Evolutionary conservation across 202 grass and related monocot genomes (phyloP), one percentile per base, ranked within the genome.

Genomic region (Tripidium arundinaceum): DNA sequence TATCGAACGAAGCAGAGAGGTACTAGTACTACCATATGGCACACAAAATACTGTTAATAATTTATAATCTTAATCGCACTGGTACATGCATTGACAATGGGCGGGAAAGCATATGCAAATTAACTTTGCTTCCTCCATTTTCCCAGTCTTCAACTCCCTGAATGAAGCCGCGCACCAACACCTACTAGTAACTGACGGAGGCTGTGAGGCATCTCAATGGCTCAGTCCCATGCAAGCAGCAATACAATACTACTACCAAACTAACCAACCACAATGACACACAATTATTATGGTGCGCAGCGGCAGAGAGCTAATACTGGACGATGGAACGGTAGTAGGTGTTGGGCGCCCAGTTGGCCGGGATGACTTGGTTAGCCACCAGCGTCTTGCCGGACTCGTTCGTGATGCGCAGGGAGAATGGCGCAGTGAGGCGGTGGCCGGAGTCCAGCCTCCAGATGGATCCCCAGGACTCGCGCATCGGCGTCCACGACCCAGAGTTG

Each of bases 391-490:
- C 81, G 73, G 88, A 88, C 28, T 85, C 78, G 68, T 65, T 77
- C 40, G 85, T 81, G 34, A 91, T 76, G 69, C 87, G 87, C 66
- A 97, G 47, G 0, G 94, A 94, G 75, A 92, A 94, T 0, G 94
- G 94, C 1, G 74, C 83, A 40, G 58, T 26, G 27, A 94, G 67
- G 1, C 27, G 57, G 49, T 83, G 87, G 36, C 57, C 62, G 7
- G 91, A 42, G 86, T 94, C 89, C 22, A 80, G 7, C 47, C 87
- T 62, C 70, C 81, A 94, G 49, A 94, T 84, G n/a, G 89, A 88
- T 28, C 94, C 94, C 94, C 94, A 97, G 0, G 91, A 97, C 46
- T 85, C 89, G 40, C 31, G 72, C 94, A 94, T 90, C 25, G 81
- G 66, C 59, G 68, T 76, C 94, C 94, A 97, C 0, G 14, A 38